Evolutionary conservation across 345 rosid species (phyloP), one percentile per base, ranked within the genome.

Genomic region (Crucihimalaya himalaica): DNA sequence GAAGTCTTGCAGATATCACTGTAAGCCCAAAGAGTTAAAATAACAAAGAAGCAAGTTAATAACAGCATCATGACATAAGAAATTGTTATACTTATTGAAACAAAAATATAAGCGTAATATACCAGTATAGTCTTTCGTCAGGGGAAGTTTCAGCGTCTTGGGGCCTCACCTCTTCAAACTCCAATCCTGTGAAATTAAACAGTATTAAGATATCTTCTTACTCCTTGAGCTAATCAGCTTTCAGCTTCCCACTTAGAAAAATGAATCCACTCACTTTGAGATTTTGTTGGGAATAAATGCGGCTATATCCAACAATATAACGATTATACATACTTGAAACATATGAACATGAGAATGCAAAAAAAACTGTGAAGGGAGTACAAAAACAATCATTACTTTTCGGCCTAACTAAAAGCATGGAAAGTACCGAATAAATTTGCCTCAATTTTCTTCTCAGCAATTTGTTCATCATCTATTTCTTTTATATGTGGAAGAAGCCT

Each of bases 1-100:
- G 93, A 79, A 29, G 96, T 86, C 59, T 68, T 73, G 82, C 93
- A 90, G 72, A 70, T 80, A 77, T 87, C 77, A 60, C 90, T 86
- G 82, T 76, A 69, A 47, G 28, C 29, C 70, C 32, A 29, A 62
- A 20, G n/a, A 18, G 57, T 74, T 12, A 8, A 45, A 37, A 51
- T 16, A 21, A 20, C 53, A 75, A 23, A 35, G n/a, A 32, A 34
- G 8, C 16, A 58, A 2, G 11, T 61, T 15, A 68, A 2, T 19
- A 34, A 50, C 27, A 48, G 27, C 29, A 20, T 32, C 45, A 48
- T 21, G 25, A 73, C 16, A 21, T 50, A 59, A 43, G 0, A 32
- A 37, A 27, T 40, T 39, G 39, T 18, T 47, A 34, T 47, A 47
- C 19, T 58, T 31, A 5, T 5, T 39, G 13, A 12, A 65, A 23